These are phyloP conservation scores for Leccinum obscurum DNA, from an alignment of 768 basidiomycete genomes.

Conservation along the genomic window DNA sequence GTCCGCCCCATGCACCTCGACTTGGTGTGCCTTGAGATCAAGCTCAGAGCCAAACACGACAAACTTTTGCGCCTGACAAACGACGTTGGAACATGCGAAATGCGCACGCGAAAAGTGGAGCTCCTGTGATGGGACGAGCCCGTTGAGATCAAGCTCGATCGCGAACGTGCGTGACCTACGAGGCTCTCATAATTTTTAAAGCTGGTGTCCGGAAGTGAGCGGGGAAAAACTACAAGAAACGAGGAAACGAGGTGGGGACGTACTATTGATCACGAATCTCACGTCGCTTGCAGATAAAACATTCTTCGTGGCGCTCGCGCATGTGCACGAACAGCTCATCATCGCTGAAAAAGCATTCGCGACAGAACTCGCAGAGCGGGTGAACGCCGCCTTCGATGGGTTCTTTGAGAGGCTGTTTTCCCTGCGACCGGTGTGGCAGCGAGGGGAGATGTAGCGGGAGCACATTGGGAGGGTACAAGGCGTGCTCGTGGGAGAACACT, in stretches of 20 bases:
- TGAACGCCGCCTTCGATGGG: slow-evolving; percentile 71
- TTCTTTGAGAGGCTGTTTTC: slow-evolving; percentile 48
- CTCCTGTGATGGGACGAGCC: slow-evolving; percentile 46
- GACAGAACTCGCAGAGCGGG: slow-evolving; percentile 85
- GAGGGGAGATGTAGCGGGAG: slow-evolving; percentile 79
- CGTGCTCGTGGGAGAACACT: slow-evolving; percentile 94
- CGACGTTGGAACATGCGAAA: slow-evolving; percentile 69
- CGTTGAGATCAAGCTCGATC: not conserved
- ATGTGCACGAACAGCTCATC: slow-evolving; percentile 95
- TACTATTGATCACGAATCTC: slow-evolving; percentile 85
- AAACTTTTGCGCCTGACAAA: slow-evolving; percentile 86
- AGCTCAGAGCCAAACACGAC: slow-evolving; percentile 88
- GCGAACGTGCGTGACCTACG: slow-evolving; percentile 37
- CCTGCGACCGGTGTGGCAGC: slow-evolving; percentile 40
- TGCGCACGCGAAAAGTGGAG: slow-evolving; percentile 75
- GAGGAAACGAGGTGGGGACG: slow-evolving; percentile 33
- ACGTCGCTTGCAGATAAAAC: slow-evolving; percentile 88
- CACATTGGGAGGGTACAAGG: slow-evolving; percentile 67
- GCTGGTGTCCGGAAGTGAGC: slow-evolving; percentile 38
- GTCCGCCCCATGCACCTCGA: slow-evolving; percentile 76
- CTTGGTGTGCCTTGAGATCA: slow-evolving; percentile 90
- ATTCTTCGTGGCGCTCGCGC: slow-evolving; percentile 93
- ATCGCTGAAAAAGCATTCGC: slow-evolving; percentile 89
- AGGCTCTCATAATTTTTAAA: slow-evolving; percentile 79
- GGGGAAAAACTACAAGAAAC: not conserved